These are phyloP conservation scores for Teunomyces stri DNA, from an alignment of 805 yeast species.

Conservation along the genomic window DNA sequence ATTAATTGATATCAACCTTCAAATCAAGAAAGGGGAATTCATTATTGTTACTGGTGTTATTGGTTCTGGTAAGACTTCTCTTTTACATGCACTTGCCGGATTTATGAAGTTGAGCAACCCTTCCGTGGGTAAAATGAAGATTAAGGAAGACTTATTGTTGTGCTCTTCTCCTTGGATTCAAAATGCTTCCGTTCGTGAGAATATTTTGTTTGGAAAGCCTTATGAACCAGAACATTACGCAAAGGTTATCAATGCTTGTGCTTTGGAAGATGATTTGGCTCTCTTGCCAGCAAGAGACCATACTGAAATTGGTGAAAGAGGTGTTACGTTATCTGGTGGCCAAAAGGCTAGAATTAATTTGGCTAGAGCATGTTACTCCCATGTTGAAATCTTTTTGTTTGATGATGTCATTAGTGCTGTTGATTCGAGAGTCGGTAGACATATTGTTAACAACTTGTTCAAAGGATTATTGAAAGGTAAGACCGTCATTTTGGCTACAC, in stretches of 20 bases:
- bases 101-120: constrained; percentile 34
- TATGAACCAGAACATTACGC: constrained; percentile 28
- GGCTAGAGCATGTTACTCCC: constrained; percentile 42
- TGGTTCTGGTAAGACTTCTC: constrained; percentile 44
- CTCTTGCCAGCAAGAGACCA: constrained; percentile 35
- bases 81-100: constrained; percentile 40
- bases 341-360: constrained; percentile 45
- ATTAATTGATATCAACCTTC: constrained; percentile 30
- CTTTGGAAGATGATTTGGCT: constrained; percentile 37
- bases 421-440: constrained; percentile 43
- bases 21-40: constrained; percentile 32
- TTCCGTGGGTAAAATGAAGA: constrained; percentile 20
- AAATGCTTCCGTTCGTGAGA: constrained; percentile 40
- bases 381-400: constrained; percentile 31
- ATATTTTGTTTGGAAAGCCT: constrained; percentile 36
- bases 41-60: constrained; percentile 42
- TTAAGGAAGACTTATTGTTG: constrained; percentile 30
- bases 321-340: constrained; percentile 45
- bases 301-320: constrained; percentile 46
- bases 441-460: constrained; percentile 36
- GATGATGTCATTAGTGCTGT: constrained; percentile 48
- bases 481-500: constrained; percentile 42
- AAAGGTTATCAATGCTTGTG: constrained; percentile 35
- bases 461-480: constrained; percentile 29
- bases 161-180: constrained; percentile 45